These are phyloP conservation scores for Hypholoma sublateritium DNA, from an alignment of 768 basidiomycete species.

Conservation along the genomic window DNA sequence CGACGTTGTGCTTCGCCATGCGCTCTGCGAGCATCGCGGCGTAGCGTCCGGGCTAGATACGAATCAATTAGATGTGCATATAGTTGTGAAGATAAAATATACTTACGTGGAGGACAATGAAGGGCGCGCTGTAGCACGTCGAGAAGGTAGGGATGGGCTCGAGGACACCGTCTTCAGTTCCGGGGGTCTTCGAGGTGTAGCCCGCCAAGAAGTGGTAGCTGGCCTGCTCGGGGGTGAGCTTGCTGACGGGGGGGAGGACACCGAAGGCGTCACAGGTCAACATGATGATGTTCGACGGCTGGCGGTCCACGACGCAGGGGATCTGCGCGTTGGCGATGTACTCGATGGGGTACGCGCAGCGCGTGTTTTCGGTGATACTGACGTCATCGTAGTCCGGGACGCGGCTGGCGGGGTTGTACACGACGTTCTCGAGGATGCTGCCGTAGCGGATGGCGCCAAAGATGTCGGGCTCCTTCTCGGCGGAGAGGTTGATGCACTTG, in stretches of 20 bases:
- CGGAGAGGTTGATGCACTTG: conserved; percentile 95
- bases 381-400: conserved; percentile 94
- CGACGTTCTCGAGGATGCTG: conserved; percentile 98
- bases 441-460: conserved; percentile 94
- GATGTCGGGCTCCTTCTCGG: conserved; percentile 98
- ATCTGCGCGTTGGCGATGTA: conserved; percentile 94
- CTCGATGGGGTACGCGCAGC: conserved; percentile 99
- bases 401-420: conserved; percentile 85
- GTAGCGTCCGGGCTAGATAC: conserved; percentile 80
- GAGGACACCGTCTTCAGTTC: conserved; percentile 95
- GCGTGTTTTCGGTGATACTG: conserved; percentile 98
- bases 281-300: conserved; percentile 96
- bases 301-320: conserved; percentile 82
- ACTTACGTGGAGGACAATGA: conserved; percentile 92
- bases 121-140: conserved; percentile 98
- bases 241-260: conserved; percentile 94
- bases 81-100: not conserved
- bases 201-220: conserved; percentile 98
- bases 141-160: conserved; percentile 99
- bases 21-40: conserved; percentile 95
- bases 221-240: conserved; percentile 90
- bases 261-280: conserved; percentile 98
- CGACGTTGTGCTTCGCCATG: conserved; percentile 85
- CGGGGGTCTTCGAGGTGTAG: conserved; percentile 98
- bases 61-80: not conserved